Evolutionary conservation across 352 stramenopile species (phyloP), one percentile per base, ranked within the genome.

Genomic region (Phytophthora uliginosa): DNA sequence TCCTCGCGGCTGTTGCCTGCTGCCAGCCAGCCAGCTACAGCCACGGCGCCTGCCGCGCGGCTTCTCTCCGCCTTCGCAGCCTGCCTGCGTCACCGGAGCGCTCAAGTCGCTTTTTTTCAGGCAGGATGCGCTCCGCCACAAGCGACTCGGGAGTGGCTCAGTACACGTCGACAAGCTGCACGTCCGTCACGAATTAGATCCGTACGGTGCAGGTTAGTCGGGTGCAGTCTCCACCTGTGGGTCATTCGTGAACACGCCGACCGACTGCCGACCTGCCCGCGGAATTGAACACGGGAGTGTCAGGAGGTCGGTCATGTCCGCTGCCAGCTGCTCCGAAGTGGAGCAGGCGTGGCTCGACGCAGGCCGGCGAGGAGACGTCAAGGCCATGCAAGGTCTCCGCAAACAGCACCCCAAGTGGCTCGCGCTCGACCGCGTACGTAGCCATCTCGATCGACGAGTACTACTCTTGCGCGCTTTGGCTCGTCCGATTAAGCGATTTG

Each of bases 361-460:
- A 17, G 71, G 75, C 12, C 63, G 66, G 48, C 55, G 53, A 63
- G 72, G 45, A 34, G 76, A 83, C 66, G 66, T 57, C 58, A 64
- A 70, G 36, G 63, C 42, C 33, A 72, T 81, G 72, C 61, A 69
- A 55, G 67, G 58, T 68, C 73, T 83, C 59, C 54, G 55, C 57
- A 67, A 71, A 54, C 64, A 36, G 54, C 71, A 77, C 63, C 75
- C 71, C 59, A 78, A 72, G 45, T 74, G 67, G 60, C 71, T 82
- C 50, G 67, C 75, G 17, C 68, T 77, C 31, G 67, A 79, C 59
- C 66, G 71, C 53, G 67, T 82, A 79, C 55, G 76, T 72, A 73
- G 55, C 61, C 69, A 74, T 71, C 28, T 66, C 34, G 24, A 26
- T 26, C 24, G 24, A 26, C 24, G 36, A 36, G 56, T 69, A 63